A percentile compares a stretch with the other conserved stretches of the same genome.
These are phyloP conservation scores for Zasmidium angulare DNA, from an alignment of 2,329 filamentous ascomycete species.

Conservation along the genomic window DNA sequence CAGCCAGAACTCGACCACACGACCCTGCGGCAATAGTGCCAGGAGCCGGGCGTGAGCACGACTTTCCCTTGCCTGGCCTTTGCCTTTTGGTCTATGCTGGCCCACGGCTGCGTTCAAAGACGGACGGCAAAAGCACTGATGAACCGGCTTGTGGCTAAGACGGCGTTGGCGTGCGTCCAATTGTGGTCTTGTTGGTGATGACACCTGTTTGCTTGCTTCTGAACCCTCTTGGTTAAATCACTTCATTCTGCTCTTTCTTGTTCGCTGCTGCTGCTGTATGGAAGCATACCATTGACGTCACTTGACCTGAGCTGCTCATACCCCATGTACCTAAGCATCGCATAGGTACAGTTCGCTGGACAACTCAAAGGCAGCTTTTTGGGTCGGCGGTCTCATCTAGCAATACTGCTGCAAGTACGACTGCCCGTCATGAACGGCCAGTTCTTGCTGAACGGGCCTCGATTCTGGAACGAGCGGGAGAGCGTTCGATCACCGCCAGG, in stretches of 20 bases:
- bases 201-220: slow-evolving; percentile 6
- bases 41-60: not conserved
- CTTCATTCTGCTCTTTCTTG: not conserved
- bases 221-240: not conserved
- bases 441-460: not conserved
- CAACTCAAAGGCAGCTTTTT: no score
- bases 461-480: not conserved
- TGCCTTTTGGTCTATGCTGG: not conserved
- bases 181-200: slow-evolving; percentile 1
- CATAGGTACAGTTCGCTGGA: no score
- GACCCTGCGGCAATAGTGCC: not conserved
- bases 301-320: no score
- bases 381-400: no score
- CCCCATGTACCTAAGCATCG: no score
- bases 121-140: not conserved
- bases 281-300: no score
- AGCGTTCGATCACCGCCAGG: not conserved
- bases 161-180: not conserved
- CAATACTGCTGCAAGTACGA: not conserved
- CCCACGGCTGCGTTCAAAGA: not conserved
- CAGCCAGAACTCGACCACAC: not conserved
- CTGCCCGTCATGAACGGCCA: not conserved
- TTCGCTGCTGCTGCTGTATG: not conserved
- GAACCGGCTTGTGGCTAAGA: slow-evolving; percentile 5
- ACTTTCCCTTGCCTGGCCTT: not conserved